phyloP scores from a whole-genome alignment of 2,329 filamentous ascomycete species.

The Colletotrichum sansevieriae region DNA sequence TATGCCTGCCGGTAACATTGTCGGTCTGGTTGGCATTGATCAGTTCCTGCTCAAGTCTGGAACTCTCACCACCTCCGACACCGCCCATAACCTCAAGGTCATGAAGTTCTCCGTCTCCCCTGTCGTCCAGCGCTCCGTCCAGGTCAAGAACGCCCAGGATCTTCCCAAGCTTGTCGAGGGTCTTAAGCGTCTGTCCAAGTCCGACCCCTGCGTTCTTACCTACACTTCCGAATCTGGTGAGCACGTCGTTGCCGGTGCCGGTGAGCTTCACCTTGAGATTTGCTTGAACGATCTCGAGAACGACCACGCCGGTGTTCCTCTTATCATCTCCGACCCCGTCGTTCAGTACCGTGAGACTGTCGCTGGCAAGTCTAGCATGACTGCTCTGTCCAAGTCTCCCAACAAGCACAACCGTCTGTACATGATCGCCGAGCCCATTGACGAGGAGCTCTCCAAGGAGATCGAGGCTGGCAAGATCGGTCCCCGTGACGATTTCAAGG shows the following conservation, averaged over 20 bases:
- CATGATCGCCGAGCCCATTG: conserved; percentile 90
- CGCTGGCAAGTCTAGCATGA: conserved; percentile 85
- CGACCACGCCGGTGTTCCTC: conserved; percentile 98
- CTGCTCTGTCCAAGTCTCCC: conserved; percentile 98
- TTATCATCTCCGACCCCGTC: conserved; percentile 97
- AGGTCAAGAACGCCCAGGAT: conserved; percentile 99
- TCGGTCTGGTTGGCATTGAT: conserved; percentile 98
- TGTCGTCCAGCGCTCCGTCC: conserved; percentile 97
- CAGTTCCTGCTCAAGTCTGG: conserved; percentile 99
- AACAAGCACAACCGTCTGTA: conserved; percentile 99
- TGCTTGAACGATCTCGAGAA: conserved; percentile 99
- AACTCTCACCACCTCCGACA: conserved; percentile 97
- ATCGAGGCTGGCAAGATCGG: conserved; percentile 94
- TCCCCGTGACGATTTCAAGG: conserved; percentile 99
- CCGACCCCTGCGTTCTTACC: conserved; percentile 97
- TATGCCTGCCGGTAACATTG: conserved; percentile 99
- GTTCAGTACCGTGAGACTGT: conserved; percentile 99
- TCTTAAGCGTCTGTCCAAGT: conserved; percentile 99
- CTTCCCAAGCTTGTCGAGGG: conserved; percentile 99
- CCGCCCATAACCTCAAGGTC: conserved; percentile 99
- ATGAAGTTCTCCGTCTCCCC: conserved; percentile 99
- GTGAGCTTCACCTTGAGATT: conserved; percentile 99
- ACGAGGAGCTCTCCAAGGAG: conserved; percentile 89
- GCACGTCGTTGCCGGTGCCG: conserved; percentile 98
- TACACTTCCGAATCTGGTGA: conserved; percentile 92